Evolutionary conservation across 108 stramenopile species (phyloP).

Genomic region (Pseudonitzschia multistriata): DNA sequence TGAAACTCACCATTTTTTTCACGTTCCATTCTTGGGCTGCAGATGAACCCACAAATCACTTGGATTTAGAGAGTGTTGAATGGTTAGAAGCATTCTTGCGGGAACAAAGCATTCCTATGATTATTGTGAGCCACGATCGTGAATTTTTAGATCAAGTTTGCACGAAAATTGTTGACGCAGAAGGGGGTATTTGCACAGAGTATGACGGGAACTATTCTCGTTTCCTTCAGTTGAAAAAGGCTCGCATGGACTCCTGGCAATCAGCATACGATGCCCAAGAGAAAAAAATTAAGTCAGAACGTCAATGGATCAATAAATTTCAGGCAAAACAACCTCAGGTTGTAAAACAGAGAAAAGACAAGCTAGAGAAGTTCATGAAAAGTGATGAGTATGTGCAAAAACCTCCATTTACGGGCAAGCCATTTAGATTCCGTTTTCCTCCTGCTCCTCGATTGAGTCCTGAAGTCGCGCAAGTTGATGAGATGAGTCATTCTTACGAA

Average conservation of each 20-base stretch:
- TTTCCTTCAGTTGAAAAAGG: slow-evolving; percentile 91
- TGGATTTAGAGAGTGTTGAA: slow-evolving; percentile 90
- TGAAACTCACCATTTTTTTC: not conserved
- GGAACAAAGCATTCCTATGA: slow-evolving; percentile 93
- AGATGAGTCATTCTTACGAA: slow-evolving; percentile 78
- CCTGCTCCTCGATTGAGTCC: slow-evolving; percentile 89
- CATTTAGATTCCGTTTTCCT: slow-evolving; percentile 95
- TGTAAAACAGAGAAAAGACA: slow-evolving; percentile 72
- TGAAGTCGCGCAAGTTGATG: slow-evolving; percentile 75
- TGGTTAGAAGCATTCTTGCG: slow-evolving; percentile 95
- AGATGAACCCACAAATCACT: slow-evolving; percentile 87
- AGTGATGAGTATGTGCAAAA: slow-evolving; percentile 92
- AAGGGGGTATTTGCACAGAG: slow-evolving; percentile 87
- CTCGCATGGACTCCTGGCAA: slow-evolving; percentile 91
- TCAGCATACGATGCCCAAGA: slow-evolving; percentile 92
- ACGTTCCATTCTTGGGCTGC: not conserved
- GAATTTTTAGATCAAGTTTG: slow-evolving; percentile 98
- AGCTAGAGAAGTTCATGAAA: slow-evolving; percentile 75
- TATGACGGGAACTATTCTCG: slow-evolving; percentile 95
- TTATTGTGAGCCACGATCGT: slow-evolving; percentile 98
- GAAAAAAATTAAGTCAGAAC: slow-evolving; percentile 94
- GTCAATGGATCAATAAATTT: slow-evolving; percentile 90
- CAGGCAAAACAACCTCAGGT: slow-evolving; percentile 84
- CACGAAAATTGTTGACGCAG: slow-evolving; percentile 94
- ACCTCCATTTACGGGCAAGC: slow-evolving; percentile 89